phyloP scores from a whole-genome alignment of 371 early-diverging fungal genomes.

The Smittium mucronatum region DNA sequence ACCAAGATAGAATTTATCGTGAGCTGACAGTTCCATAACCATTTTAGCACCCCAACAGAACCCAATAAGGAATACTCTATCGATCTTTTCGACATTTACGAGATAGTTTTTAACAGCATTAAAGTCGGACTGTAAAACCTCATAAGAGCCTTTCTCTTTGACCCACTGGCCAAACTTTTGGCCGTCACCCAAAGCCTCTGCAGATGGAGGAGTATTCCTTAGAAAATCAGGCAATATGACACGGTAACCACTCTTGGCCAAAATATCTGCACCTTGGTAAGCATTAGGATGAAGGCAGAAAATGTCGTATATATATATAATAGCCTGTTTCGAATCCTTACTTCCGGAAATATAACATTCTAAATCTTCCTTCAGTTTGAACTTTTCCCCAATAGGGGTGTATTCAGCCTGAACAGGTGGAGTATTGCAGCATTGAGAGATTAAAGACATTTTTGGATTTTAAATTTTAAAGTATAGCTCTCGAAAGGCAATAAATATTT shows the following conservation, averaged over 20 bases:
- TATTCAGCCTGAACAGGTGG: slow-evolving; percentile 47
- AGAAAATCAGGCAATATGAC: slow-evolving; percentile 56
- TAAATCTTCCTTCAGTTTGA: slow-evolving; percentile 30
- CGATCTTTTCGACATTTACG: slow-evolving; percentile 28
- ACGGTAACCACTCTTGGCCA: slow-evolving; percentile 42
- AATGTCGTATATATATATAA: slow-evolving; percentile 35
- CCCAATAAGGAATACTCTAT: slow-evolving; percentile 39
- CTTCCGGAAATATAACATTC: slow-evolving; percentile 29
- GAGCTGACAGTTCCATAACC: slow-evolving; percentile 20
- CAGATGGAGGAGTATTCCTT: slow-evolving; percentile 35
- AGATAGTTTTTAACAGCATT: slow-evolving; percentile 32
- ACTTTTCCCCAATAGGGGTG: slow-evolving; percentile 37
- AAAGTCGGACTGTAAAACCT: slow-evolving; percentile 27
- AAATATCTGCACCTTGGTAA: slow-evolving; percentile 49
- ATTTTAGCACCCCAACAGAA: slow-evolving; percentile 57
- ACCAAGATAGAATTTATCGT: slow-evolving; percentile 30
- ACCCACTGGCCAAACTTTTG: slow-evolving; percentile 29
- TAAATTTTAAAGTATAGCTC: too few relatives aligned
- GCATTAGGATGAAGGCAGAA: slow-evolving; percentile 39
- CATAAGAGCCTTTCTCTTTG: slow-evolving; percentile 28
- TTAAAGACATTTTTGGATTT: slow-evolving; percentile 41
- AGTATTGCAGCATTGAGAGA: slow-evolving; percentile 45
- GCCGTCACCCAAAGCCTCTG: slow-evolving; percentile 23
- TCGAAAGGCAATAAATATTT: too few relatives aligned
- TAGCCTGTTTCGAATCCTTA: slow-evolving; percentile 27